A percentile compares a stretch with the other conserved stretches of the same genome.
These are phyloP conservation scores for Mercurialis annua DNA, from an alignment of 345 rosid genomes.

Conservation along the genomic window DNA sequence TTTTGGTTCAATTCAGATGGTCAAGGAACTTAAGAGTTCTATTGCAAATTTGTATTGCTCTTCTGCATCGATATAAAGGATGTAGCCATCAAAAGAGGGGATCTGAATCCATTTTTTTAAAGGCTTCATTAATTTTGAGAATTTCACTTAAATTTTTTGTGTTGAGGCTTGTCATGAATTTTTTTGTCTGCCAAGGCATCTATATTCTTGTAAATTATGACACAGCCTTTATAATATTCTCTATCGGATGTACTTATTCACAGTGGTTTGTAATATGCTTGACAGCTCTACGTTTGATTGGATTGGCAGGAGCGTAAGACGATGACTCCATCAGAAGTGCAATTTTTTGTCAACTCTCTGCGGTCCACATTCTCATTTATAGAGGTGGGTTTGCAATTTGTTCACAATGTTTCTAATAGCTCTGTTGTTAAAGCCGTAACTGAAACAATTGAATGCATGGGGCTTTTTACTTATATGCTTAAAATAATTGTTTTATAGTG, in stretches of 20 bases:
- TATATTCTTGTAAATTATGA: too few relatives aligned
- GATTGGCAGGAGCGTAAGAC: conserved; percentile 73
- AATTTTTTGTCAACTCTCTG: conserved; percentile 60
- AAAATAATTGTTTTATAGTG: neutral
- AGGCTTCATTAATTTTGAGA: neutral
- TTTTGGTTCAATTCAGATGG: neutral
- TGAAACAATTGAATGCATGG: neutral
- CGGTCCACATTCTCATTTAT: conserved; percentile 68
- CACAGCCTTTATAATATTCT: too few relatives aligned
- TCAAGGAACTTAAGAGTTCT: neutral
- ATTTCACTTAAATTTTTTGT: neutral
- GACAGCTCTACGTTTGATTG: conserved; percentile 23
- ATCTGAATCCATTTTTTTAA: neutral
- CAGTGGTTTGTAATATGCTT: conserved; percentile 8
- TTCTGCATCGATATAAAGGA: neutral
- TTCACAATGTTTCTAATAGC: neutral
- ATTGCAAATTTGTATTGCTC: neutral
- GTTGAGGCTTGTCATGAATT: neutral
- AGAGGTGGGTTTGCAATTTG: conserved; percentile 46
- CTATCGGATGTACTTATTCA: neutral
- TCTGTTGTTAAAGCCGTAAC: conserved; percentile 1
- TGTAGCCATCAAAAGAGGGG: neutral
- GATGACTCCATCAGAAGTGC: conserved; percentile 73
- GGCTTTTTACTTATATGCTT: neutral
- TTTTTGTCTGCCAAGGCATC: neutral